A percentile compares a stretch with the other conserved stretches of the same genome.
Conservation (phyloP, 2,329 filamentous ascomycete species). For the Thyridium curvatum region DNA sequence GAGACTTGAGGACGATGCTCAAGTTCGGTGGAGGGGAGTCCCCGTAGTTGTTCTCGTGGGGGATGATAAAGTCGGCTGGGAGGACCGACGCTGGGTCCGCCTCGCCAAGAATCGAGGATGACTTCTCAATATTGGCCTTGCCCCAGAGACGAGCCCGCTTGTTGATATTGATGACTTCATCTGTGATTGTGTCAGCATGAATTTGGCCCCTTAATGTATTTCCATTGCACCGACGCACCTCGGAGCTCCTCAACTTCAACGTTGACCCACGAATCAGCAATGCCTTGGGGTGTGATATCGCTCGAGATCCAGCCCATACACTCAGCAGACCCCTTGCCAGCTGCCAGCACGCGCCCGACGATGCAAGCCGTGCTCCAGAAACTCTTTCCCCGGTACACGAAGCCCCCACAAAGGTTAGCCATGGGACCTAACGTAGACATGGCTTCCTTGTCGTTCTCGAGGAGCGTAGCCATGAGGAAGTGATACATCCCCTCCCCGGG, state of each 20-base stretch:
- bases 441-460: slow-evolving; percentile 58
- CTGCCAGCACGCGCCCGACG: slow-evolving; percentile 58
- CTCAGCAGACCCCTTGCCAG: slow-evolving; percentile 54
- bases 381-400: slow-evolving; percentile 56
- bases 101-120: slow-evolving; percentile 55
- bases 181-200: slow-evolving; percentile 22
- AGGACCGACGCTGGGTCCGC: slow-evolving; percentile 46
- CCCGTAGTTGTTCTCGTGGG: slow-evolving; percentile 47
- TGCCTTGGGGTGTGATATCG: slow-evolving; percentile 45
- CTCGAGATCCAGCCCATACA: slow-evolving; percentile 66
- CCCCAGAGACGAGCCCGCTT: slow-evolving; percentile 56
- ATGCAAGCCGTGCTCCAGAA: slow-evolving; percentile 65
- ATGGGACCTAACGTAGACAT: slow-evolving; percentile 52
- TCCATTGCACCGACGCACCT: slow-evolving; percentile 29
- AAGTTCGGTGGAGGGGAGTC: slow-evolving; percentile 39
- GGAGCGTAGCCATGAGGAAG: slow-evolving; percentile 58
- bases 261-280: slow-evolving; percentile 52
- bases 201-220: not conserved
- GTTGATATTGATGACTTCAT: slow-evolving; percentile 41
- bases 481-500: slow-evolving; percentile 58
- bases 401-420: slow-evolving; percentile 58
- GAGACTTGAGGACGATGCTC: slow-evolving; percentile 39
- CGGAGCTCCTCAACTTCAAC: slow-evolving; percentile 48
- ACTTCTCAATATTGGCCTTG: slow-evolving; percentile 51
- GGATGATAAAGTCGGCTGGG: slow-evolving; percentile 57